Percentiles rank a stretch among this genome's conserved stretches.
phyloP scores from a whole-genome alignment of 441 rosid genomes.

The Syzygium malaccense region DNA sequence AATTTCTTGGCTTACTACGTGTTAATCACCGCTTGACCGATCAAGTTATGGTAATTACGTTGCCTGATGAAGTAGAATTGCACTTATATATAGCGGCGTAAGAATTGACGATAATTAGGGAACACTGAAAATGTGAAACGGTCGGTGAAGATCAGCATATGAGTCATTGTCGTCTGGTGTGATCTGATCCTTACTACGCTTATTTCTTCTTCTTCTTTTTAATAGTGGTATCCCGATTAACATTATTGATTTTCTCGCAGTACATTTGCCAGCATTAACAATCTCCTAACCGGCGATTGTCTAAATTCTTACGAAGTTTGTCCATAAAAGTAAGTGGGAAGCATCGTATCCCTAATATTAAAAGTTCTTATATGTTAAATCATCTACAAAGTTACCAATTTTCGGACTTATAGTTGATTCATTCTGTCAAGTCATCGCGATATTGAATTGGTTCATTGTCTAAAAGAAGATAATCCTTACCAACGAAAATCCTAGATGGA shows the following conservation, averaged over 20 bases:
- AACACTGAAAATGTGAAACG: background rate
- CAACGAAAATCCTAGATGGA: background rate
- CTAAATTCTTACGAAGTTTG: background rate
- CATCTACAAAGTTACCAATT: background rate
- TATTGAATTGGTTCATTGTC: background rate
- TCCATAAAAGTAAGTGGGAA: background rate
- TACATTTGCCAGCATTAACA: accelerated
- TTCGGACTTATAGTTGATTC: background rate
- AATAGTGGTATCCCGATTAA: too few relatives aligned
- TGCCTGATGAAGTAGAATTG: background rate
- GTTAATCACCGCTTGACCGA: background rate
- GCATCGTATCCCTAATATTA: background rate
- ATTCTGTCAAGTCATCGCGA: background rate
- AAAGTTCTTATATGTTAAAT: background rate
- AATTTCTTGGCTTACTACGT: background rate
- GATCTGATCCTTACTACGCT: accelerated
- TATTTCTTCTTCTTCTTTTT: background rate
- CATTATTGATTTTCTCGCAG: background rate
- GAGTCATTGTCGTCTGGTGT: background rate
- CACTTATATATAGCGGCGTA: background rate
- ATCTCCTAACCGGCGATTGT: background rate
- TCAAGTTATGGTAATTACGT: background rate
- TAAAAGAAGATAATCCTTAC: background rate
- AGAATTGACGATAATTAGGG: background rate
- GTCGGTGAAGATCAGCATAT: accelerated